Evolutionary conservation across 257 asterid species (phyloP).

Genomic region (Scutellaria baicalensis): DNA sequence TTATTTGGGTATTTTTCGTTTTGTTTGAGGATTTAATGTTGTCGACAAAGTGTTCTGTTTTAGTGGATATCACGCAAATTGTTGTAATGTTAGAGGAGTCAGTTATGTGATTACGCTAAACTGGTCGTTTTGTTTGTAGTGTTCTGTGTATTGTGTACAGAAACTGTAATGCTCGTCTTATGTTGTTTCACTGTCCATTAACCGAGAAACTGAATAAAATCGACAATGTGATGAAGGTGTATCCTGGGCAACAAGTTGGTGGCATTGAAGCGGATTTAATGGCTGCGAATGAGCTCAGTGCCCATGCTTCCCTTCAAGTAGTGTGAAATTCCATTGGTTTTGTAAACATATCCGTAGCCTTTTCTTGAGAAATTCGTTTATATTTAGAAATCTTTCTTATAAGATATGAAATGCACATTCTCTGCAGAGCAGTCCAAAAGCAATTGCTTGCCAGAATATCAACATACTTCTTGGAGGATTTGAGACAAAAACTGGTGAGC

Average conservation of each 20-base stretch:
- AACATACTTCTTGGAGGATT: slow-evolving; percentile 88
- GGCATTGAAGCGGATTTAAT: slow-evolving; percentile 79
- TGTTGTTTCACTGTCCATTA: background rate
- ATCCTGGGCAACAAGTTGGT: slow-evolving; percentile 93
- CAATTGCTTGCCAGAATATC: slow-evolving; percentile 42
- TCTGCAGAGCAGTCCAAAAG: slow-evolving; percentile 53
- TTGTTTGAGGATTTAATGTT: background rate
- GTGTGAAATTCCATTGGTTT: background rate
- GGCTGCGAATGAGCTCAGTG: slow-evolving; percentile 93
- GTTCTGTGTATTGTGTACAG: background rate
- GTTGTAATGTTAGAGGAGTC: background rate
- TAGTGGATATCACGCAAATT: background rate
- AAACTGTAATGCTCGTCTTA: background rate
- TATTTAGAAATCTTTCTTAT: background rate
- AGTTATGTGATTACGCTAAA: too few relatives aligned
- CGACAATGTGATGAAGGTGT: slow-evolving; percentile 53
- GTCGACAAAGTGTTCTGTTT: background rate
- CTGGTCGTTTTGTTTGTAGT: background rate
- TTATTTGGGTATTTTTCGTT: background rate
- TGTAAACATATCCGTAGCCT: background rate
- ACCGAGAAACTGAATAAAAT: background rate
- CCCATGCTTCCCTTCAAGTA: slow-evolving; percentile 89
- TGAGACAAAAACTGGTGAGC: slow-evolving; percentile 95
- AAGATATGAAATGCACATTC: slow-evolving; percentile 8
- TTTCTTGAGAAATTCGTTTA: background rate